Evolutionary conservation across 2,329 filamentous ascomycete genomes (phyloP).

Genomic region (Venturia aucupariae): DNA sequence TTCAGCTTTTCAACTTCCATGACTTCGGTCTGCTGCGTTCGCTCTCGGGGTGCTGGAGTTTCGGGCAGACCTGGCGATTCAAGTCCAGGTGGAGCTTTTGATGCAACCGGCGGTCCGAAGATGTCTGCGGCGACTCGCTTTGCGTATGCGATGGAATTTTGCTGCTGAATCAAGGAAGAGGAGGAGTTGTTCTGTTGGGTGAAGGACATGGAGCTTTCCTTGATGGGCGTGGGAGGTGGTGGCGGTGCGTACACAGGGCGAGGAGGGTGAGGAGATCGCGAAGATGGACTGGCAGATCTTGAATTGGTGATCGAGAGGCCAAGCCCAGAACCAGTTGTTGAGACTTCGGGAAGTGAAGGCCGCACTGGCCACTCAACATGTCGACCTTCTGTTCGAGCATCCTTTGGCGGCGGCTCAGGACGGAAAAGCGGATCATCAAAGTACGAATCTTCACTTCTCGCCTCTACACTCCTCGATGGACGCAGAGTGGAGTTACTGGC

Average conservation of each 20-base stretch:
- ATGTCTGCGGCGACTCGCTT: background rate
- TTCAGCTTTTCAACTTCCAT: background rate
- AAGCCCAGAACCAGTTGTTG: slow-evolving; percentile 9
- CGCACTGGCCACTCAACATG: slow-evolving; percentile 6
- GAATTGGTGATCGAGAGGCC: slow-evolving; percentile 10
- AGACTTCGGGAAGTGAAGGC: slow-evolving; percentile 18
- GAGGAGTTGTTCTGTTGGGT: slow-evolving; percentile 19
- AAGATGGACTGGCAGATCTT: background rate
- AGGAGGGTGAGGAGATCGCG: slow-evolving; percentile 28
- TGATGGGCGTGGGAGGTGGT: slow-evolving; percentile 29
- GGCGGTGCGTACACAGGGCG: slow-evolving; percentile 38
- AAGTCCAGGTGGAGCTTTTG: background rate
- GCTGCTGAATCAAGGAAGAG: slow-evolving; percentile 18
- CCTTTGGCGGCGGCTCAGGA: slow-evolving; percentile 36
- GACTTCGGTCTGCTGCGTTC: background rate
- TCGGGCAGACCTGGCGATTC: slow-evolving; percentile 7
- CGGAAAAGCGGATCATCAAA: slow-evolving; percentile 24
- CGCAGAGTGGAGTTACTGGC: slow-evolving; percentile 12
- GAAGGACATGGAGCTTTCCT: background rate
- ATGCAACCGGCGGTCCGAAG: background rate
- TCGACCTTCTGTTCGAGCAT: slow-evolving; percentile 16
- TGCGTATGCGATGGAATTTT: slow-evolving; percentile 10
- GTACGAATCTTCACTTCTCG: slow-evolving; percentile 6
- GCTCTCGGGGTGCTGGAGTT: slow-evolving; percentile 10
- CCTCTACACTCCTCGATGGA: slow-evolving; percentile 2